Evolutionary conservation across 140 eudicot species (phyloP), one percentile per base, ranked within the genome.

Genomic region (Ambrosia hybrid): DNA sequence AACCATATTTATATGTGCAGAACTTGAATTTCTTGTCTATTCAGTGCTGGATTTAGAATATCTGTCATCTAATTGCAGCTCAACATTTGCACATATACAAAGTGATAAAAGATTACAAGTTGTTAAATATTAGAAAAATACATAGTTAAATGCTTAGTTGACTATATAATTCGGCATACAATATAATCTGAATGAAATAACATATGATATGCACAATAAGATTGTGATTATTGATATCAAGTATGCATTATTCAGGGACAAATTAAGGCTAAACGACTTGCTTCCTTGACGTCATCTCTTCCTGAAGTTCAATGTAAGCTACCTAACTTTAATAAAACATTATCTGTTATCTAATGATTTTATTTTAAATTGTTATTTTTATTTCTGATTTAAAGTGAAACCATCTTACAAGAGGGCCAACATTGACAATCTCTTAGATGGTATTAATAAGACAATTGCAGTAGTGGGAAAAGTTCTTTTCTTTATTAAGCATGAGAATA

Each of bases 391-490:
- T 71, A 68, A 67, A 91, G 99, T 86, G 84, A 85, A 80, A 57
- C 81, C 87, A 21, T 71, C 87, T 21, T 77, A 94, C 86, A 76
- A 62, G 79, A 84, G 84, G 78, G 83, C 78, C 41, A 81, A 84
- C 10, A 39, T 90, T 62, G 92, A 88, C 77, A 76, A 58, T 76
- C 80, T 94, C 60, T 71, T 59, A 41, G 92, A 88, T 56, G 99
- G 99, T 64, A 74, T 88, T 61, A 94, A 94, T 81, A 94, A 81
- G 85, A 66, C 79, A 72, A 77, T 78, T 65, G 97, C 94, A 61
- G 39, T 94, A 16, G 76, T 84, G 21, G 95, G 96, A 68, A 94
- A 83, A 85, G 99, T 94, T 10, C 64, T 94, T 49, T 81, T 73
- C 79, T 85, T 83, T 36, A 62, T 91, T 56, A 83, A 81, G 84